Evolutionary conservation across 345 rosid genomes (phyloP).

Genomic region (Hypericum perforatum): DNA sequence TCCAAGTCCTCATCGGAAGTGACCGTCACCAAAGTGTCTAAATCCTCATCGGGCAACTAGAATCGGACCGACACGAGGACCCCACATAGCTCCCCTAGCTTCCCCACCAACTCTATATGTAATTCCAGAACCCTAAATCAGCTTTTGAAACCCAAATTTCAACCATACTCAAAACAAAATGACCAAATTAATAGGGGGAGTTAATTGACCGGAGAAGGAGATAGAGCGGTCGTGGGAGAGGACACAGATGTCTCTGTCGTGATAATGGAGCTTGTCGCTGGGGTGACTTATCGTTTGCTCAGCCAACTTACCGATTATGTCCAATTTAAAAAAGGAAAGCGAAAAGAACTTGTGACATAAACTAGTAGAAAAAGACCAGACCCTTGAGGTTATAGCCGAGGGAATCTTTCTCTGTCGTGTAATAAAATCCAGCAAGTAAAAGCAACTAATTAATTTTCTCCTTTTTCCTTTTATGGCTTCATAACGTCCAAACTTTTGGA

Average conservation of each 20-base stretch:
- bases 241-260: background rate
- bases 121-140: background rate
- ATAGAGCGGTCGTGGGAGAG: constrained; percentile 5
- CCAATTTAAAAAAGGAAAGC: no score
- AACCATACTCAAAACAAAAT: background rate
- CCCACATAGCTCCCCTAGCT: background rate
- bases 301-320: no score
- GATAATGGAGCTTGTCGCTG: background rate
- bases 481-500: no score
- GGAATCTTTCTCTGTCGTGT: no score
- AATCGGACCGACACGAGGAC: background rate
- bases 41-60: background rate
- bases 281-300: no score
- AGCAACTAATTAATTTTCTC: no score
- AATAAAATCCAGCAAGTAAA: no score
- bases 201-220: constrained; percentile 1
- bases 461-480: no score
- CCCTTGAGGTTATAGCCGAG: no score
- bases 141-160: background rate
- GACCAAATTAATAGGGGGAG: background rate
- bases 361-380: no score
- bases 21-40: background rate
- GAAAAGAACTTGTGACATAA: no score
- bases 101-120: background rate
- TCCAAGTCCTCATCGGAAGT: constrained; percentile 3